Evolutionary conservation across 2,329 filamentous ascomycete species (phyloP).

Genomic region (Periconia digitata): DNA sequence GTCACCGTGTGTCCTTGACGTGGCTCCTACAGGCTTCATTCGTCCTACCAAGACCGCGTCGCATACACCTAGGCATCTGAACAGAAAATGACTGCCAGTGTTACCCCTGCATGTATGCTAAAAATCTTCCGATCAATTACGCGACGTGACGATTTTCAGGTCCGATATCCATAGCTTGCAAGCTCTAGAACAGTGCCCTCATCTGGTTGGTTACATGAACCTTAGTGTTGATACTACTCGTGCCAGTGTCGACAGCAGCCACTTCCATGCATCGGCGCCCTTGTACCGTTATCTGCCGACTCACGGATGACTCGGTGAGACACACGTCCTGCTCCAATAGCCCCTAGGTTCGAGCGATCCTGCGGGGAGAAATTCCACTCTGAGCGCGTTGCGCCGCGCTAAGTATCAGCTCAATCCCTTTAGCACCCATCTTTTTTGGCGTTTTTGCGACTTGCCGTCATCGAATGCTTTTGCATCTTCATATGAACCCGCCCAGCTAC

Average conservation of each 20-base stretch:
- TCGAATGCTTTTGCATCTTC: conserved; percentile 12
- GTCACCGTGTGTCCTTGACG: no score
- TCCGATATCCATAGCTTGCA: background rate
- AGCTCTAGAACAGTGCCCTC: no score
- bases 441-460: conserved; percentile 19
- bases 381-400: conserved; percentile 7
- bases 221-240: background rate
- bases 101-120: background rate
- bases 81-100: no score
- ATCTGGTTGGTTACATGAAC: background rate
- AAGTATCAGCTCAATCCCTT: conserved; percentile 6
- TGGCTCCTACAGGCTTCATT: no score
- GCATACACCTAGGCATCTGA: no score
- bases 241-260: background rate
- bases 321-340: conserved; percentile 5
- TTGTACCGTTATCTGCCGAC: background rate
- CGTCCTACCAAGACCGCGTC: no score
- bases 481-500: background rate
- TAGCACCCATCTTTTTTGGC: conserved; percentile 24
- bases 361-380: conserved; percentile 4
- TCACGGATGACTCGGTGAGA: background rate
- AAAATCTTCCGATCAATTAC: background rate
- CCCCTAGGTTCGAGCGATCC: background rate
- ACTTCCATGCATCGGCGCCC: conserved; percentile 4
- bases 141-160: background rate